A percentile compares a stretch with the other conserved stretches of the same genome.
phyloP scores from a whole-genome alignment of 805 yeast genomes.

The Kuraishia cidri region DNA sequence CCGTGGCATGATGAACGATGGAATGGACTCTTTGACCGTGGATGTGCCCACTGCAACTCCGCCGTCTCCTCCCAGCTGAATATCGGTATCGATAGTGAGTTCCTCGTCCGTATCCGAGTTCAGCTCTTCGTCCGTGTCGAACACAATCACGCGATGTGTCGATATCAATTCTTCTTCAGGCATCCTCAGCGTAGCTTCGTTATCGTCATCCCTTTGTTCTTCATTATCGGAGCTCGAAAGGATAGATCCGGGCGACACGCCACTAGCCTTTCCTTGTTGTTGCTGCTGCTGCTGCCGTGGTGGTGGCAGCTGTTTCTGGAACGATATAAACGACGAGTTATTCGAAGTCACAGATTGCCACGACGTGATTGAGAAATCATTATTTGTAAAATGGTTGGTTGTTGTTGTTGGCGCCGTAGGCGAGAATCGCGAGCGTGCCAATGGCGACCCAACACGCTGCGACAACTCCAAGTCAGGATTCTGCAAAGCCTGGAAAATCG shows the following conservation, averaged over 20 bases:
- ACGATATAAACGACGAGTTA: too few species aligned
- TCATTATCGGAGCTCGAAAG: slow-evolving; percentile 23
- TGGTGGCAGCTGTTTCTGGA: too few species aligned
- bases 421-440: too few species aligned
- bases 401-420: neutral
- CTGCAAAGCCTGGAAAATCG: slow-evolving; percentile 20
- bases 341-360: slow-evolving; percentile 20
- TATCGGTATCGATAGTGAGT: too few species aligned
- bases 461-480: slow-evolving; percentile 18
- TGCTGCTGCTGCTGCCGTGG: too few species aligned
- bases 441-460: too few species aligned
- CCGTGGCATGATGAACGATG: slow-evolving; percentile 27
- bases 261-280: too few species aligned
- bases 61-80: too few species aligned
- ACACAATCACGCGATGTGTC: slow-evolving; percentile 7
- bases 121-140: neutral
- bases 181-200: too few species aligned
- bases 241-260: slow-evolving; percentile 14
- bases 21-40: slow-evolving; percentile 12
- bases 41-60: too few species aligned
- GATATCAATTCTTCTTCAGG: too few species aligned
- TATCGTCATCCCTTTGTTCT: slow-evolving; percentile 8
- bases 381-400: slow-evolving; percentile 5
- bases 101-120: slow-evolving; percentile 1
- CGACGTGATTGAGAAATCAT: slow-evolving; percentile 23